phyloP scores from a whole-genome alignment of 1,284 basidiomycete genomes.

The Gomphus bonarii region DNA sequence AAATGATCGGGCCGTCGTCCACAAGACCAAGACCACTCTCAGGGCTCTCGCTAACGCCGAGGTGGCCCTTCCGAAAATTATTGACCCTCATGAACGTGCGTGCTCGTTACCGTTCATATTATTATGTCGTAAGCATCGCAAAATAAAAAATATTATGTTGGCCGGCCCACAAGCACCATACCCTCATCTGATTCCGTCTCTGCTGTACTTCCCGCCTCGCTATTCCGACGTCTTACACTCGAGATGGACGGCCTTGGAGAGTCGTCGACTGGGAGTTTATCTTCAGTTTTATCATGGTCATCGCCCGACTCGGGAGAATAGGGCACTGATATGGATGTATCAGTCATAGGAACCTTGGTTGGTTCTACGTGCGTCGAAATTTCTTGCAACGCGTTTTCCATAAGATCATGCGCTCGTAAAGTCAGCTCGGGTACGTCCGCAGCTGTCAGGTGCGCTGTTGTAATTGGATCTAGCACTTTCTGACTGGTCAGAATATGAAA shows the following conservation, averaged over 20 bases:
- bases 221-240: slow-evolving; percentile 30
- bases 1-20: background rate
- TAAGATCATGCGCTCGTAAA: slow-evolving; percentile 53
- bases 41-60: background rate
- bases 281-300: slow-evolving; percentile 12
- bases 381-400: slow-evolving; percentile 59
- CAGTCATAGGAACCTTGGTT: slow-evolving; percentile 5
- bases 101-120: background rate
- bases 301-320: slow-evolving; percentile 10
- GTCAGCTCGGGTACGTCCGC: slow-evolving; percentile 58
- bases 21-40: background rate
- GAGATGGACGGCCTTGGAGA: slow-evolving; percentile 2
- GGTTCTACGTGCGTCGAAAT: slow-evolving; percentile 40
- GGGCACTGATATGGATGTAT: slow-evolving; percentile 3
- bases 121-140: background rate
- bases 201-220: slow-evolving; percentile 16
- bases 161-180: slow-evolving; percentile 47
- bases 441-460: slow-evolving; percentile 56
- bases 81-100: background rate
- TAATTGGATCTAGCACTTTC: slow-evolving; percentile 63
- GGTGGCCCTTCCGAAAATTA: background rate
- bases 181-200: slow-evolving; percentile 75
- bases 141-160: slow-evolving; percentile 1
- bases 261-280: slow-evolving; percentile 11
- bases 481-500: background rate